Conservation (phyloP, 352 stramenopile genomes). For the Phytophthora tentaculata region DNA sequence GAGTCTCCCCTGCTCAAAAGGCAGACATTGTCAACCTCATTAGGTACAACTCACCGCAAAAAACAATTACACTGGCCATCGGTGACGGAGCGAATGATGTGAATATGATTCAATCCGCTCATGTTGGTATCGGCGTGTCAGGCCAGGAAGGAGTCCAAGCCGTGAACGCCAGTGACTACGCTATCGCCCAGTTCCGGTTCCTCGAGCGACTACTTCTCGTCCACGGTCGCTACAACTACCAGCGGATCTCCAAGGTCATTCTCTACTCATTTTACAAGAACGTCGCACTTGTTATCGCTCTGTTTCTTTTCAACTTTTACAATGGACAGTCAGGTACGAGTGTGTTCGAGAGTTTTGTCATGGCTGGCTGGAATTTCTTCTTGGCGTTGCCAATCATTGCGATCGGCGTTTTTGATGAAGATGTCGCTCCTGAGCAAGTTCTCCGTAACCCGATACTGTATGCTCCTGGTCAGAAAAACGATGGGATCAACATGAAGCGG, state of each 20-base stretch:
- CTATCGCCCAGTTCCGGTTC: slow-evolving; percentile 94
- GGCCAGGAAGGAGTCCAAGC: slow-evolving; percentile 92
- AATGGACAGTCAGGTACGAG: slow-evolving; percentile 85
- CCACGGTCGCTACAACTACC: slow-evolving; percentile 97
- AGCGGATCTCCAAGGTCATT: slow-evolving; percentile 94
- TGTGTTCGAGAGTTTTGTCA: slow-evolving; percentile 86
- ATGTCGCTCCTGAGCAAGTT: slow-evolving; percentile 70
- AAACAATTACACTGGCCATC: slow-evolving; percentile 90
- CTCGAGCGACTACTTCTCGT: slow-evolving; percentile 95
- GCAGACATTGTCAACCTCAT: slow-evolving; percentile 82
- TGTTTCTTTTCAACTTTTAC: slow-evolving; percentile 86
- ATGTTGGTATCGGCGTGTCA: slow-evolving; percentile 94
- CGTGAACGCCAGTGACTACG: slow-evolving; percentile 93
- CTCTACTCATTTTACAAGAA: slow-evolving; percentile 91
- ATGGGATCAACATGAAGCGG: slow-evolving; percentile 66
- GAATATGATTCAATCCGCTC: slow-evolving; percentile 94
- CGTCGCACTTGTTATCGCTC: slow-evolving; percentile 64
- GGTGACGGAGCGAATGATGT: slow-evolving; percentile 96
- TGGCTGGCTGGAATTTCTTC: slow-evolving; percentile 85
- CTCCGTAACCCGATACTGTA: slow-evolving; percentile 69
- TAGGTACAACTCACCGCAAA: slow-evolving; percentile 47
- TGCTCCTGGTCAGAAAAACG: slow-evolving; percentile 62
- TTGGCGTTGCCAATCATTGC: slow-evolving; percentile 90
- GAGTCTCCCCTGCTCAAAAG: slow-evolving; percentile 86
- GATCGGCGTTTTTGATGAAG: slow-evolving; percentile 84